Base-by-base conservation (phyloP, 495 filamentous ascomycete genomes). In the Aspergillus carlsbadensis region DNA sequence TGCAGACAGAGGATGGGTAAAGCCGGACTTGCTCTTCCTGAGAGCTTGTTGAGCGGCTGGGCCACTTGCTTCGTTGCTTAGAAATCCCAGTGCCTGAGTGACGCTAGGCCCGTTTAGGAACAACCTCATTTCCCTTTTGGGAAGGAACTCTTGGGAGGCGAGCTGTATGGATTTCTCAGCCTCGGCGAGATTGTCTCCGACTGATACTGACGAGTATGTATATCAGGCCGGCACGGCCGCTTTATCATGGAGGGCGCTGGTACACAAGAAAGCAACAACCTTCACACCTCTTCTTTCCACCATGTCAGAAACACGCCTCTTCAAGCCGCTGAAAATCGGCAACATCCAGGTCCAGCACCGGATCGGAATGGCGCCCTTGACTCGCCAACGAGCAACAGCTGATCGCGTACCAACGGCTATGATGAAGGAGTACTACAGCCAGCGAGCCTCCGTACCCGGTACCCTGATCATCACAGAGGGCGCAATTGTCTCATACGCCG, bases 381-480 rank as follows among this genome's bases (percentile, higher is more conserved):
- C 81, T n/a, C 74, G 80, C 4, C 66, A 74, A 31, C 77, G 81
- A 5, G 70, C 67, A n/a, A 61, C 60, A 15, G 65, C 71, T 6
- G 51, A 70, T 15, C 52, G 48, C 46, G 54, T 70, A n/a, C 75
- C 76, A 18, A 51, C 65, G 29, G 46, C 64, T 10, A 29, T 78
- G 6, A 58, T 73, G 14, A 62, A 57, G 37, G 71, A 79, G 45
- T 83, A 85, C 72, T 84, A 85, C 59, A 41, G 46, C 0, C 81
- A 85, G 57, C 68, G 81, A 4, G 70, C 79, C 5, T 66, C 75
- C 1, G 65, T 73, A 4, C 80, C 81, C 5, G 77, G 78, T 0
- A 73, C 83, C 11, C 59, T 84, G 13, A 69, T 85, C 36, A 68
- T 75, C 36, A 78, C 77, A 11, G 88, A 93, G 69, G 87, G 75